Evolutionary conservation across 148 eudicot species (phyloP).

Genomic region (Nepenthes gracilis): DNA sequence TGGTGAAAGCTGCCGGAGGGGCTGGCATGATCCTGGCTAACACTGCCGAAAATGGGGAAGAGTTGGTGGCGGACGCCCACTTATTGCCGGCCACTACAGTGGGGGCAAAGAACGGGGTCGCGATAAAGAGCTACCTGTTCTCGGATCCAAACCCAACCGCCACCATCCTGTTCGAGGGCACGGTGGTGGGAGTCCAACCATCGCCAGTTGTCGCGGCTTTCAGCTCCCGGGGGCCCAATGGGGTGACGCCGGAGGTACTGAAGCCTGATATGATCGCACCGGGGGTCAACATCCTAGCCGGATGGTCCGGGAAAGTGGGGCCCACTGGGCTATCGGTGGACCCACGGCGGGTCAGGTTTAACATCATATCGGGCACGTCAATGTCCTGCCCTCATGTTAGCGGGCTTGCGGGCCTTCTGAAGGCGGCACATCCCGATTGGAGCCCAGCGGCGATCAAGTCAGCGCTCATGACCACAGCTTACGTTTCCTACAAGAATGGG

Average conservation of each 20-base stretch:
- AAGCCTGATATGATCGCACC: slow-evolving; percentile 66
- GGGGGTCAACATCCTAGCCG: slow-evolving; percentile 62
- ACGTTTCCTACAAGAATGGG: slow-evolving; percentile 36
- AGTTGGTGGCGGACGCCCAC: slow-evolving; percentile 56
- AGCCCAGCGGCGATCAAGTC: slow-evolving; percentile 52
- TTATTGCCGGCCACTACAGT: slow-evolving; percentile 48
- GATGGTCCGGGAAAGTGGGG: slow-evolving; percentile 36
- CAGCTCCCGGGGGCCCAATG: slow-evolving; percentile 56
- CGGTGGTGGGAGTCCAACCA: slow-evolving; percentile 37
- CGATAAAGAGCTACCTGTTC: slow-evolving; percentile 22
- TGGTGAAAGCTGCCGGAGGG: slow-evolving; percentile 56
- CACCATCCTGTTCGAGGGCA: slow-evolving; percentile 41
- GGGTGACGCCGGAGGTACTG: slow-evolving; percentile 38
- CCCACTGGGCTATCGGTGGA: slow-evolving; percentile 42
- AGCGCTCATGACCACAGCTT: slow-evolving; percentile 61
- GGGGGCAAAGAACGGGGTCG: slow-evolving; percentile 34
- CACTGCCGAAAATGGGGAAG: slow-evolving; percentile 48
- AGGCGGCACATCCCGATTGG: slow-evolving; percentile 52
- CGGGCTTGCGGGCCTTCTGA: slow-evolving; percentile 50
- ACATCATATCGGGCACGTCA: slow-evolving; percentile 55
- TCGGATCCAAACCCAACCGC: slow-evolving; percentile 35
- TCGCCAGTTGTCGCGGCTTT: slow-evolving; percentile 67
- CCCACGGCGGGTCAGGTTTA: slow-evolving; percentile 33
- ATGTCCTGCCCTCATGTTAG: slow-evolving; percentile 67
- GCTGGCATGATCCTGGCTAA: slow-evolving; percentile 55